Evolutionary conservation across 352 stramenopile species (phyloP), one percentile per base, ranked within the genome.

Genomic region (Pilasporangium apinafurcum): DNA sequence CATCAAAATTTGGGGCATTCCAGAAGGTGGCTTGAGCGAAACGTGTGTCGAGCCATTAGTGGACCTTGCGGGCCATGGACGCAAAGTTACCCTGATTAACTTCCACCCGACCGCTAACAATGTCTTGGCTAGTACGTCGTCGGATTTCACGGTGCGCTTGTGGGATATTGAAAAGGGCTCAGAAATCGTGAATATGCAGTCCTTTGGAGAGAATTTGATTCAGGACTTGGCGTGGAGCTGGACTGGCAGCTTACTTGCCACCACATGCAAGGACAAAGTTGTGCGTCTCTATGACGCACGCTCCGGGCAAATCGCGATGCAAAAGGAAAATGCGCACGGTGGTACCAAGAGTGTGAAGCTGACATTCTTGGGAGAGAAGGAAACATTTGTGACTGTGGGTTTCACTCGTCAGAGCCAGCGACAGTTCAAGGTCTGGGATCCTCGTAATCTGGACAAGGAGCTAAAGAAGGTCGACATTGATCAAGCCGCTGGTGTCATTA

Each of bases 141-240:
- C 84, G 17, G 96, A 99, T 65, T 94, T 97, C 48, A 97, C 93
- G 10, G 89, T 98, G 40, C 98, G 98, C 56, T 64, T 99, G 27
- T 99, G 97, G 97, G 97, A 99, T 71, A 96, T 99, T 56, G 96
- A 99, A 55, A 97, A 96, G 51, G 88, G 80, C 24, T 65, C 67
- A 35, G 82, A 97, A 51, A 92, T 98, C 28, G 81, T 87, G 26
- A 88, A 84, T 35, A 92, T 98, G 72, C 51, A 68, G 28, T 59
- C 78, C 30, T 62, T 69, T 40, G 86, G 95, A 45, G 70, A 94
- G 47, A 89, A 97, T 58, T 56, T 99, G 36, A 95, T 98, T 56
- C 96, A 99, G 60, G 96, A 99, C 67, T 64, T 99, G 47, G 85
- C 95, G 12, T 99, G 96, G 96, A 98, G 97, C 79, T 97, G 91